Evolutionary conservation across 1,284 basidiomycete species (phyloP).

Genomic region (Boletus subluridellus): DNA sequence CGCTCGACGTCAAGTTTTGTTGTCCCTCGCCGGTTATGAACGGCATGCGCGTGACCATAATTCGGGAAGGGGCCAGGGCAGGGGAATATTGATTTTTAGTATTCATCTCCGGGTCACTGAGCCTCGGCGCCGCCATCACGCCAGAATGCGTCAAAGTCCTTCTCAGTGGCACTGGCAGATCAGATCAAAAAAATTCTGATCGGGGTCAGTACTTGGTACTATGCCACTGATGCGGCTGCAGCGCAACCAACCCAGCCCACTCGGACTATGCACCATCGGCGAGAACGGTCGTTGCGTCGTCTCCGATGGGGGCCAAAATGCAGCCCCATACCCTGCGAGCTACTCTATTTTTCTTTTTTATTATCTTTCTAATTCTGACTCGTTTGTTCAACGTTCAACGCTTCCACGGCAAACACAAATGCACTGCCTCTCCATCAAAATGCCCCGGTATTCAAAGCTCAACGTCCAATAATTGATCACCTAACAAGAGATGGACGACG

Average conservation of each 20-base stretch:
- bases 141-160: neutral
- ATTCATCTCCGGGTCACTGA: neutral
- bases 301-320: neutral
- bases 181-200: constrained; percentile 4
- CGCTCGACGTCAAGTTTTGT: neutral
- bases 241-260: neutral
- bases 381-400: neutral
- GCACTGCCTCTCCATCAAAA: neutral
- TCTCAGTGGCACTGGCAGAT: neutral
- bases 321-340: too few relatives aligned
- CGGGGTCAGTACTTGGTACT: neutral
- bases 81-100: neutral
- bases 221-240: neutral
- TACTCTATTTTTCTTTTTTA: neutral
- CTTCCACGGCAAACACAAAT: neutral
- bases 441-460: neutral
- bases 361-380: neutral
- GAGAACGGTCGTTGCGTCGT: neutral
- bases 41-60: neutral
- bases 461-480: neutral
- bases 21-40: neutral
- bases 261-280: neutral
- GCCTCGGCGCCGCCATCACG: neutral
- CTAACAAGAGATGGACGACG: neutral
- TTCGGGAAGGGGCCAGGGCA: neutral